These are phyloP conservation scores for Puccinia triticina DNA, from an alignment of 1,284 basidiomycete species.

Conservation along the genomic window DNA sequence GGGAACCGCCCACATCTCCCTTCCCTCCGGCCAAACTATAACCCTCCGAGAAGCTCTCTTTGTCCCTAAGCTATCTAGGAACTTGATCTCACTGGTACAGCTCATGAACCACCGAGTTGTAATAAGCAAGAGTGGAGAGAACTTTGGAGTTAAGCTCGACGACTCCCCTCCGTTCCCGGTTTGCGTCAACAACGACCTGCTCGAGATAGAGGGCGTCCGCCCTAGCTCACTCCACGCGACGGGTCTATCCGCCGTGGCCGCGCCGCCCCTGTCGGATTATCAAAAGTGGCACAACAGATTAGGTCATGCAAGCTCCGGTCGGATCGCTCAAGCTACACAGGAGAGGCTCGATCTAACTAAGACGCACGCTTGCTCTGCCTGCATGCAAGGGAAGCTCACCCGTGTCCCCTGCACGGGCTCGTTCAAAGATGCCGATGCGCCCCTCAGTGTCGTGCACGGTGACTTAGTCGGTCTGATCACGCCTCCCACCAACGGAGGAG, in stretches of 20 bases:
- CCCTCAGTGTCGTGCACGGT: background rate
- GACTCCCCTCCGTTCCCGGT: no score
- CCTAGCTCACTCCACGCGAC: background rate
- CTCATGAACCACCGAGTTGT: background rate
- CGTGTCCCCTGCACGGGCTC: background rate
- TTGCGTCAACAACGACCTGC: no score
- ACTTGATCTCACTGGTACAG: background rate
- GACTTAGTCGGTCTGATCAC: background rate
- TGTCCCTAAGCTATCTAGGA: background rate
- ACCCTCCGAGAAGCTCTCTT: background rate
- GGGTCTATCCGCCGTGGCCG: background rate
- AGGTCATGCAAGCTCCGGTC: background rate
- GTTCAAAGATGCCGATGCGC: background rate
- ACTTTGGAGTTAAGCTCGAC: background rate
- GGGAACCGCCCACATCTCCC: background rate
- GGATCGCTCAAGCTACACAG: no score
- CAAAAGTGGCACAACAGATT: constrained; percentile 13
- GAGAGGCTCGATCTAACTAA: no score
- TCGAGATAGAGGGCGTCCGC: no score
- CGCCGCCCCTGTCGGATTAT: background rate
- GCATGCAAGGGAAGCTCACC: no score
- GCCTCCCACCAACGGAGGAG: background rate
- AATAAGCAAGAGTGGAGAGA: background rate
- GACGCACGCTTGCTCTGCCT: no score
- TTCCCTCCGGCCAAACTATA: background rate